Percentiles rank a stretch among this genome's conserved stretches.
Conservation (phyloP, 768 basidiomycete genomes). For the Boletus barrowsii region DNA sequence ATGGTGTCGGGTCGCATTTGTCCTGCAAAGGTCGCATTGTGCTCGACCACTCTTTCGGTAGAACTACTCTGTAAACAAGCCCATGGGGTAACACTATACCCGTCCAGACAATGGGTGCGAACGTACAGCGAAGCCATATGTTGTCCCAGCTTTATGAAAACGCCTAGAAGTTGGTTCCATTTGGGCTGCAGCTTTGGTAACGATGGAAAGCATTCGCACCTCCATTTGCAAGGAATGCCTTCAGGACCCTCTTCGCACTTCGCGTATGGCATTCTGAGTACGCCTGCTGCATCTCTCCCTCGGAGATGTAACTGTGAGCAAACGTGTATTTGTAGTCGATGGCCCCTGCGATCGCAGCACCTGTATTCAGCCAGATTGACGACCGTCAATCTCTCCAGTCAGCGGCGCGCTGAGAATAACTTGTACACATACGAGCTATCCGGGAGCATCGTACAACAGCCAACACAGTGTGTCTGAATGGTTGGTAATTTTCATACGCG, state of each 20-base stretch:
- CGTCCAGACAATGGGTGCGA: conserved; percentile 13
- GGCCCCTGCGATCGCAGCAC: conserved; percentile 58
- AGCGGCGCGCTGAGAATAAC: conserved; percentile 23
- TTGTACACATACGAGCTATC: conserved; percentile 54
- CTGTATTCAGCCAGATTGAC: conserved; percentile 29
- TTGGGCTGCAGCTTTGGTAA: not conserved
- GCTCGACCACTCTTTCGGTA: conserved; percentile 63
- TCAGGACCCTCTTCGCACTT: conserved; percentile 75
- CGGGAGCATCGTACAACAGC: conserved; percentile 78
- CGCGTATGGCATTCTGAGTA: conserved; percentile 79
- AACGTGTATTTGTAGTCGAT: conserved; percentile 75
- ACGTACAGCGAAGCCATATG: conserved; percentile 70
- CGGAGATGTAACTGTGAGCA: conserved; percentile 46
- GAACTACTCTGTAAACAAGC: conserved; percentile 38
- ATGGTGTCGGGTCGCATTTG: conserved; percentile 86
- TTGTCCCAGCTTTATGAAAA: conserved; percentile 90
- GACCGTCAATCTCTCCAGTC: conserved; percentile 22
- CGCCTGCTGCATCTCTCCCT: conserved; percentile 49
- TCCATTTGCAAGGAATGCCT: conserved; percentile 86
- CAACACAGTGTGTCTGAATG: conserved; percentile 71
- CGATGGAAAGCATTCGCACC: conserved; percentile 41
- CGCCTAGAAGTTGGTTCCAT: conserved; percentile 39
- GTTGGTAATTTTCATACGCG: conserved; percentile 66
- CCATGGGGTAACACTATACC: conserved; percentile 8
- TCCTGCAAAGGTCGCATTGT: conserved; percentile 75